phyloP scores from a whole-genome alignment of 2,329 filamentous ascomycete genomes.

The Trichoderma sp. region DNA sequence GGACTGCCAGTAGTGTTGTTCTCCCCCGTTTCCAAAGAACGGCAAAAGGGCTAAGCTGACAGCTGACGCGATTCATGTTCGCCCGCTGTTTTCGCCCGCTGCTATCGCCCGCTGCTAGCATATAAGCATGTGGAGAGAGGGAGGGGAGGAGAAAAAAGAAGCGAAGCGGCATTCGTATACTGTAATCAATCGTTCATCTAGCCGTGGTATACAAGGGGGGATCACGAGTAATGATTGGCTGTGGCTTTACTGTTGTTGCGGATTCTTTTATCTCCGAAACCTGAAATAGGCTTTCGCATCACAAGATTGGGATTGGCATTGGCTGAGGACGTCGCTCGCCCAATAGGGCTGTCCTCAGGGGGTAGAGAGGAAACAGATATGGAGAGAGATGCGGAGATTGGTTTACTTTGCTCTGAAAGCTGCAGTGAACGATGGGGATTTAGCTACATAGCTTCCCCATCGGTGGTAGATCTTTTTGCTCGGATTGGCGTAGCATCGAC shows the following conservation, averaged over 20 bases:
- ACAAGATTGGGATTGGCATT: slow-evolving; percentile 9
- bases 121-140: neutral
- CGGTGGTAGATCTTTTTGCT: neutral
- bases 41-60: neutral
- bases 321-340: neutral
- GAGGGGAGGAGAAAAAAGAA: neutral
- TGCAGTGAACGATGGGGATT: neutral
- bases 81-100: slow-evolving; percentile 1
- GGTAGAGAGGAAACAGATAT: neutral
- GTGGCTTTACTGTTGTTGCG: neutral
- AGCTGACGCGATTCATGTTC: slow-evolving; percentile 11
- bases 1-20: neutral
- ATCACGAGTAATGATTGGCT: neutral
- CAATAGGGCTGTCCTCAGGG: neutral
- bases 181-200: neutral
- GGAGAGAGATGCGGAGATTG: neutral
- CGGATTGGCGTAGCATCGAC: neutral
- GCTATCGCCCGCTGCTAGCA: neutral
- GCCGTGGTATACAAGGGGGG: neutral
- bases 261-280: neutral
- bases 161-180: neutral
- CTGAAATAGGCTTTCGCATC: neutral
- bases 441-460: neutral
- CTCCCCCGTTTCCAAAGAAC: neutral
- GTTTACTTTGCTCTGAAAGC: neutral